Percentiles rank a stretch among this genome's conserved stretches.
These are phyloP conservation scores for Filobasidium uniguttulatum DNA, from an alignment of 1,284 basidiomycete genomes.

Conservation along the genomic window DNA sequence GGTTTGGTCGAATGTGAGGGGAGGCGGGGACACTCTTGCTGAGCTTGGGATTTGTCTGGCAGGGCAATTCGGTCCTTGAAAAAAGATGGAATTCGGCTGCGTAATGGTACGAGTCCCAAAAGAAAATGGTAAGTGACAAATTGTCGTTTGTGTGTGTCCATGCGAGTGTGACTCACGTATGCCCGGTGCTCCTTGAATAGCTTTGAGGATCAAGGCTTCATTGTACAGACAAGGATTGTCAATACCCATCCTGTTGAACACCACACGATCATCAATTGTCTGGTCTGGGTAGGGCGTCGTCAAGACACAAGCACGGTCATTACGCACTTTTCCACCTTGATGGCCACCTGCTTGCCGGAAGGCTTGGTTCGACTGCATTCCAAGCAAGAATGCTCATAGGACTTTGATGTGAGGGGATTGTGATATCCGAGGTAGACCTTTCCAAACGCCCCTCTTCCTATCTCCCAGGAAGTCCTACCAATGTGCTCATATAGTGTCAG, in stretches of 20 bases:
- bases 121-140: not conserved
- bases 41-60: too few species aligned
- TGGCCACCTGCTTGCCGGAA: constrained; percentile 9
- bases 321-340: constrained; percentile 14
- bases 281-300: too few species aligned
- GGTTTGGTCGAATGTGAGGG: not conserved
- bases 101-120: too few species aligned
- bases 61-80: too few species aligned
- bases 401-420: not conserved
- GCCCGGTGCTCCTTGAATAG: constrained; percentile 9
- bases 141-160: not conserved
- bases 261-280: too few species aligned
- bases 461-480: too few species aligned
- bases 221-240: constrained; percentile 3
- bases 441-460: constrained; percentile 11
- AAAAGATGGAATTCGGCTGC: too few species aligned
- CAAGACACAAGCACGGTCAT: too few species aligned
- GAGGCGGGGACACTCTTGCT: too few species aligned
- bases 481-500: too few species aligned
- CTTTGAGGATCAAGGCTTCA: constrained; percentile 7
- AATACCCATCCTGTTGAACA: constrained; percentile 1
- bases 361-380: not conserved
- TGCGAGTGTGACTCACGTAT: constrained; percentile 9
- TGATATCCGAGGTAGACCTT: constrained; percentile 4
- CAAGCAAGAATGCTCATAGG: not conserved